Base-by-base conservation (phyloP, 352 stramenopile genomes). In the Pseudoperonospora humuli region DNA sequence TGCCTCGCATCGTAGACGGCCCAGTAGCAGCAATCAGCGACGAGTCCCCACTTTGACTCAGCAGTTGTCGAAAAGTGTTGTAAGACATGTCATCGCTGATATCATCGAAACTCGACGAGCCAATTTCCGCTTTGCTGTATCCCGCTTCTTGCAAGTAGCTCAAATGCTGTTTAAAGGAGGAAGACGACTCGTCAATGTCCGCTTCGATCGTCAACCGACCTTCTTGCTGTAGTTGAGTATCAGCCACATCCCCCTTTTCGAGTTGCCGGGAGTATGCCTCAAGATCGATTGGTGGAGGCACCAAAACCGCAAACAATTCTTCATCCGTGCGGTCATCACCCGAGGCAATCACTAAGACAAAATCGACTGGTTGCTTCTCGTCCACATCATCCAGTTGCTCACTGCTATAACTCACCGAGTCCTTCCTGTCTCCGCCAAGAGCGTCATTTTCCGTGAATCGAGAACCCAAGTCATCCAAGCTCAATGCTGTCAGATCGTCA, bases 281-380 rank as follows among this genome's bases (percentile, higher is more conserved):
- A 21, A 93, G 44, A 52, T 93, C 80, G 28, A 93, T 86, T 19
- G 80, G 80, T 2, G 80, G 77, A 0, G 80, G 80, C 4, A 89
- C 77, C 3, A 93, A 47, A 29, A 85, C 71, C 0, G 72, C 54
- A 45, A 93, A 93, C 37, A 93, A 34, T 49, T 93, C 80, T 64
- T 93, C 80, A 42, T 93, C 80, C 1, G 74, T 89, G 9, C 78
- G 72, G 20, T 88, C 77, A 36, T 93, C 78, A 5, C 80, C 80
- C 1, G 80, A 90, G 0, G 80, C 77, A 27, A 90, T 88, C n/a
- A 93, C 74, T 3, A 93, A 47, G 15, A 93, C 60, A 49, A 89
- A 93, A 44, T 93, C 80, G 11, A 93, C 77, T 13, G 61, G 45
- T 2, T 64, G 58, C 13, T 69, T 61, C 3, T 55, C 59, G 19